Conservation (phyloP, 169 alveolate species). For the Plasmodium berghei region DNA sequence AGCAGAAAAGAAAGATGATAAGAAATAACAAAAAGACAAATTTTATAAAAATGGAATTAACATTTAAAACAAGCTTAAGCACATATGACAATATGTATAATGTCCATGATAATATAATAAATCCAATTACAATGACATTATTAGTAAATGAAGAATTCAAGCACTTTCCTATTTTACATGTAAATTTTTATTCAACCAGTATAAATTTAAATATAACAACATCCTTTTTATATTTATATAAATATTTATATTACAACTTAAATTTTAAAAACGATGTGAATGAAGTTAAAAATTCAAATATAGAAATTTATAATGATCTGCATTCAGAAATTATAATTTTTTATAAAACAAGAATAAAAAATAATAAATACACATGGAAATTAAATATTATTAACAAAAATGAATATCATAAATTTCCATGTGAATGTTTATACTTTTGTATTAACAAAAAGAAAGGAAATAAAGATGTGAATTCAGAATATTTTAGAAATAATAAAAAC, state of each 20-base stretch:
- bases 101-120: constrained; percentile 56
- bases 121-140: constrained; percentile 45
- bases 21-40: constrained; percentile 7
- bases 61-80: constrained; percentile 35
- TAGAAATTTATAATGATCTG: constrained; percentile 60
- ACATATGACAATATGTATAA: constrained; percentile 77
- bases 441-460: constrained; percentile 59
- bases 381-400: constrained; percentile 49
- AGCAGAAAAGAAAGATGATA: neutral
- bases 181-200: constrained; percentile 46
- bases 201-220: constrained; percentile 60
- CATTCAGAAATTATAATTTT: constrained; percentile 70
- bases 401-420: constrained; percentile 62
- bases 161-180: constrained; percentile 37
- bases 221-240: constrained; percentile 51
- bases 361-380: constrained; percentile 66
- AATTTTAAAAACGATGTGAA: constrained; percentile 49
- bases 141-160: constrained; percentile 42
- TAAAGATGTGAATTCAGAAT: constrained; percentile 26
- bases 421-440: constrained; percentile 70
- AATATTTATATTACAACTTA: constrained; percentile 30
- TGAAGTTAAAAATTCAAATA: constrained; percentile 62
- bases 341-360: constrained; percentile 69
- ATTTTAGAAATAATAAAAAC: constrained; percentile 17
- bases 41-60: constrained; percentile 27